Evolutionary conservation across 2,329 filamentous ascomycete species (phyloP).

Genomic region (Paradendryphiella salina): DNA sequence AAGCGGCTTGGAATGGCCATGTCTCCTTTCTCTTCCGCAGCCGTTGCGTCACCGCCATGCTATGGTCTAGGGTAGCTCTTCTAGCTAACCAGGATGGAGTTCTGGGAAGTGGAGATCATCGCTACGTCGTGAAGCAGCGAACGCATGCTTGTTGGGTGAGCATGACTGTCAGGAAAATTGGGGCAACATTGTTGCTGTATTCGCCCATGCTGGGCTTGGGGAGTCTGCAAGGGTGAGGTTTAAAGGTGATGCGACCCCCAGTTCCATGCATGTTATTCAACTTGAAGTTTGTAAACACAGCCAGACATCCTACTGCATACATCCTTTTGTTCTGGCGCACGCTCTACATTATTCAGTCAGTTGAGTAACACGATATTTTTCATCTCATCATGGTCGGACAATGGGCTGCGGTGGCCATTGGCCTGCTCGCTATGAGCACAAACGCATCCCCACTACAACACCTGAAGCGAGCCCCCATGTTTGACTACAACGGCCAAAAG

Average conservation of each 20-base stretch:
- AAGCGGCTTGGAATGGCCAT: slow-evolving; percentile 5
- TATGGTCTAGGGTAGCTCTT: slow-evolving; percentile 5
- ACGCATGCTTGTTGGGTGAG: slow-evolving; percentile 7
- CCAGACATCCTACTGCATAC: slow-evolving; percentile 1
- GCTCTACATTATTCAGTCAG: slow-evolving; percentile 11
- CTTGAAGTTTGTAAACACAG: slow-evolving; percentile 5
- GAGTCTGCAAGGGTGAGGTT: not conserved
- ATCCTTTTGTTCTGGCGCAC: slow-evolving; percentile 12
- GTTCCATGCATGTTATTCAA: slow-evolving; percentile 5
- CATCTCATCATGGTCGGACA: slow-evolving; percentile 33
- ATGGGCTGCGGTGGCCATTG: slow-evolving; percentile 32
- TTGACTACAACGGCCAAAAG: slow-evolving; percentile 58
- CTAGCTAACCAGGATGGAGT: slow-evolving; percentile 11
- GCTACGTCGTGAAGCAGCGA: slow-evolving; percentile 19
- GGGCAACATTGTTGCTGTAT: slow-evolving; percentile 4
- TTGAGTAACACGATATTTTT: slow-evolving; percentile 13
- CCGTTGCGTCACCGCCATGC: slow-evolving; percentile 32
- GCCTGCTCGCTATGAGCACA: slow-evolving; percentile 37
- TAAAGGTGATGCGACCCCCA: slow-evolving; percentile 12
- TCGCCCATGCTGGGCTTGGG: not conserved
- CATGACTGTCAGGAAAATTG: slow-evolving; percentile 7
- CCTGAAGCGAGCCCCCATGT: slow-evolving; percentile 47
- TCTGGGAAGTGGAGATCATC: slow-evolving; percentile 8
- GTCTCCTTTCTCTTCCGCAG: slow-evolving; percentile 8
- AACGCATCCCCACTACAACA: slow-evolving; percentile 38